A percentile compares a stretch with the other conserved stretches of the same genome.
These are phyloP conservation scores for Acer negundo DNA, from an alignment of 345 rosid genomes.

Conservation along the genomic window DNA sequence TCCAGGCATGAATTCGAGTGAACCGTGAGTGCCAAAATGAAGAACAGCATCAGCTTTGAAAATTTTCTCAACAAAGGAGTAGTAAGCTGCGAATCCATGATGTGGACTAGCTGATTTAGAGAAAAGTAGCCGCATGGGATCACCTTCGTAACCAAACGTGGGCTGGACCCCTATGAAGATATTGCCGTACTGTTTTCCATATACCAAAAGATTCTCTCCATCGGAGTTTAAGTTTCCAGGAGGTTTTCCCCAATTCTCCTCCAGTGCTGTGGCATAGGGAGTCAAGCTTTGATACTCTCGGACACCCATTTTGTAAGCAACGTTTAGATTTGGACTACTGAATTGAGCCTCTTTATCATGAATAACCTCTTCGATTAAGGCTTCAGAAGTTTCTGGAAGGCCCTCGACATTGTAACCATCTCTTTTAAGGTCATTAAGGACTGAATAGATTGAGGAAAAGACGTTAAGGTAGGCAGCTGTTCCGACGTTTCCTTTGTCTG, in stretches of 20 bases:
- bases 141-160: constrained; percentile 98
- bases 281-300: constrained; percentile 83
- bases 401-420: constrained; percentile 93
- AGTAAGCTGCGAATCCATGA: constrained; percentile 96
- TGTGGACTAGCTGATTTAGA: constrained; percentile 98
- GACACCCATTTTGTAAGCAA: constrained; percentile 92
- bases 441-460: constrained; percentile 92
- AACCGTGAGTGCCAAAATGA: constrained; percentile 98
- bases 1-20: constrained; percentile 98
- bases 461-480: constrained; percentile 96
- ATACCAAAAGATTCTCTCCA: constrained; percentile 90
- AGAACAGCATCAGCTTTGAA: constrained; percentile 97
- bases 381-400: constrained; percentile 93
- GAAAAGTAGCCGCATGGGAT: constrained; percentile 96
- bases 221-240: constrained; percentile 96
- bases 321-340: constrained; percentile 90
- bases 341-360: constrained; percentile 99
- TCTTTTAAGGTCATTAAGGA: constrained; percentile 69
- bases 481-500: constrained; percentile 96
- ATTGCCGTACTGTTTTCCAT: constrained; percentile 90
- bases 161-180: constrained; percentile 98
- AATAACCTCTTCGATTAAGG: constrained; percentile 80
- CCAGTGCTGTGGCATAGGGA: constrained; percentile 79
- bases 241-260: constrained; percentile 99
- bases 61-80: constrained; percentile 92